Base-by-base conservation (phyloP, 495 filamentous ascomycete species). In the Penicillium maclennaniae region DNA sequence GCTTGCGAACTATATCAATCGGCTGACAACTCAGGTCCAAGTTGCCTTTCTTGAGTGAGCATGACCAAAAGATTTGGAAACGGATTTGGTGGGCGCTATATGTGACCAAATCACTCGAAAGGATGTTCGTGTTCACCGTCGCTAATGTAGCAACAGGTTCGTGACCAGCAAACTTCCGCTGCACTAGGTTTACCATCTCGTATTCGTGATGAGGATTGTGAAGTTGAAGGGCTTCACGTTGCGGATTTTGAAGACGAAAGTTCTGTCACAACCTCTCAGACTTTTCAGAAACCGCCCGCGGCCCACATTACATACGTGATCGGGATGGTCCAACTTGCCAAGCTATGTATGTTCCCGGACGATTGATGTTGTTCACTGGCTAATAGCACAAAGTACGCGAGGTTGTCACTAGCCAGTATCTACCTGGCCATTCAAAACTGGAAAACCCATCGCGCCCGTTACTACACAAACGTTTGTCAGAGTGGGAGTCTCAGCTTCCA, bases 51-150 rank as follows among this genome's bases (percentile, higher is more conserved):
- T 48, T 70, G 26, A 58, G 60, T 16, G 14, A 60, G 7, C 59
- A 57, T 12, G 67, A 72, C 19, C 61, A 66, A 39, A 70, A 59
- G 47, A 36, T 78, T 4, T 67, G 74, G 59, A 77, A 76, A 49
- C 47, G 74, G 19, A 75, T 79, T 9, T 79, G 74, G 73, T 79
- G 75, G 75, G 70, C 73, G 53, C 47, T 76, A 43, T 78, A 77
- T 60, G 73, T 76, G 54, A 41, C 63, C 55, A 5, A n/a, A 4
- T 10, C 6, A 17, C 7, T 26, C 17, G n/a, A n/a, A 10, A 3
- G 1, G 25, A 7, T 16, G 26, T 14, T 12, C 8, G 5, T 6
- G 16, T 10, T 3, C 16, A n/a, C 1, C 1, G 6, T 25, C 10
- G 16, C 28, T 55, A 15, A 58, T 7, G 3, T 3, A 40, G 1